A percentile compares a stretch with the other conserved stretches of the same genome.
These are phyloP conservation scores for Aspergillus sp. DNA, from an alignment of 2,329 filamentous ascomycete genomes.

Conservation along the genomic window DNA sequence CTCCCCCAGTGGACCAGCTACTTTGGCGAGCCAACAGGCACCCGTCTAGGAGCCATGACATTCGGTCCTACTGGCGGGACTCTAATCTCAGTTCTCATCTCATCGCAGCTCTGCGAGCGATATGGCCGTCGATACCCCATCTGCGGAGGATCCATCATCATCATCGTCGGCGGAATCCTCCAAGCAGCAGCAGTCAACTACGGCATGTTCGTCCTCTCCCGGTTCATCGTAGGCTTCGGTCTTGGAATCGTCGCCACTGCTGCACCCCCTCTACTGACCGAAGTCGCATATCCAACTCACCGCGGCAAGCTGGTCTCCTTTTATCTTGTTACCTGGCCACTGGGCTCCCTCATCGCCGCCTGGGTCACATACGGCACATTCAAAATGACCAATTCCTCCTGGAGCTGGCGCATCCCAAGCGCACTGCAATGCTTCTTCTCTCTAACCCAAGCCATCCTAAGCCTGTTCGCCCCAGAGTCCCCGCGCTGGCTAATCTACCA, in stretches of 20 bases:
- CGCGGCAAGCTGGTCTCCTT: slow-evolving; percentile 23
- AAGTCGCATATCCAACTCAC: slow-evolving; percentile 25
- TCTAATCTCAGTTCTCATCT: slow-evolving; percentile 20
- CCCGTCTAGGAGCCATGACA: slow-evolving; percentile 10
- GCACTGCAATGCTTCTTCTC: slow-evolving; percentile 5
- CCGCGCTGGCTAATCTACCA: slow-evolving; percentile 13
- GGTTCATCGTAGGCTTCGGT: slow-evolving; percentile 26
- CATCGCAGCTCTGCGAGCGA: slow-evolving; percentile 19
- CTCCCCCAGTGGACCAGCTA: slow-evolving; percentile 44
- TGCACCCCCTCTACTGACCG: slow-evolving; percentile 24
- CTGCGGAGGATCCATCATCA: slow-evolving; percentile 45
- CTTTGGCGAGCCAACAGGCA: slow-evolving; percentile 16
- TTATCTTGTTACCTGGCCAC: slow-evolving; percentile 18
- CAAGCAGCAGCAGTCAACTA: slow-evolving; percentile 24
- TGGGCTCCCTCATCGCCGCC: slow-evolving; percentile 29
- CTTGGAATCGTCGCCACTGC: slow-evolving; percentile 19
- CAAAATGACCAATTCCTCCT: slow-evolving; percentile 2
- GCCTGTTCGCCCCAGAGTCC: background rate
- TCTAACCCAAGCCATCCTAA: background rate
- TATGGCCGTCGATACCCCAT: slow-evolving; percentile 21
- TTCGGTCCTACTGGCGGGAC: slow-evolving; percentile 9
- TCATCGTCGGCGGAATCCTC: slow-evolving; percentile 25
- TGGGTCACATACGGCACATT: slow-evolving; percentile 20
- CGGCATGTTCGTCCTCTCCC: slow-evolving; percentile 24
- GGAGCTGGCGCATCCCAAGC: slow-evolving; percentile 10